Base-by-base conservation (phyloP, 1,284 basidiomycete genomes). In the Takashimella tepidaria region DNA sequence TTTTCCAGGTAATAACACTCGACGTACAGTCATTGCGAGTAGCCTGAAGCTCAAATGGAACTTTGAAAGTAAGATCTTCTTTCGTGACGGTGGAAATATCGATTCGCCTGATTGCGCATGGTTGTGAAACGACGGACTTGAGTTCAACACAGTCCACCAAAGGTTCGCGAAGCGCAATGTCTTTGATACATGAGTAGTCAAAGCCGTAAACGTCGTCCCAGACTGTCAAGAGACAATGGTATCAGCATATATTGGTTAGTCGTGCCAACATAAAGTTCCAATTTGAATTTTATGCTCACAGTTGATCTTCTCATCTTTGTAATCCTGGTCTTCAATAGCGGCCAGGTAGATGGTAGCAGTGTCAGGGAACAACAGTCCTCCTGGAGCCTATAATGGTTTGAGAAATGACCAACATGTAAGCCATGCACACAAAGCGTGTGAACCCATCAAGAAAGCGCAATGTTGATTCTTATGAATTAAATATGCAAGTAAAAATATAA, bases 171-270 rank as follows among this genome's bases (percentile, higher is more conserved):
- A 99, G 80, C 3, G 96, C 96, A 69, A 98, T 97, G 72, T 97
- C 92, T 78, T 98, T 98, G 82, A 99, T 98, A 77, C 95, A 98
- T 45, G 92, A 96, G 78, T 92, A 99, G 78, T 99, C 92, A 75
- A 99, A 98, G 43, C 96, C 96, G 76, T 98, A 99, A 25, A 99
- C 96, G 68, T 98, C 95, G 73, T 98, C 93, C 96, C 96, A 99
- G 81, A 97, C 92, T 95, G 66, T 4, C 42, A 37, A 8, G 31
- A 11, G 41, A 21, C 12, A 37, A 8, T 8, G 10, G 31, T 37
- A 19, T 41, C 16, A 46, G 47, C 20, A n/a, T n/a, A n/a, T n/a
- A n/a, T n/a, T n/a, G n/a, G n/a, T n/a, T n/a, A n/a, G n/a, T n/a
- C n/a, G n/a, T n/a, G n/a, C n/a, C n/a, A n/a, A n/a, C n/a, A n/a